phyloP scores from a whole-genome alignment of 208 protist genomes.

The Trypanosoma theileri region DNA sequence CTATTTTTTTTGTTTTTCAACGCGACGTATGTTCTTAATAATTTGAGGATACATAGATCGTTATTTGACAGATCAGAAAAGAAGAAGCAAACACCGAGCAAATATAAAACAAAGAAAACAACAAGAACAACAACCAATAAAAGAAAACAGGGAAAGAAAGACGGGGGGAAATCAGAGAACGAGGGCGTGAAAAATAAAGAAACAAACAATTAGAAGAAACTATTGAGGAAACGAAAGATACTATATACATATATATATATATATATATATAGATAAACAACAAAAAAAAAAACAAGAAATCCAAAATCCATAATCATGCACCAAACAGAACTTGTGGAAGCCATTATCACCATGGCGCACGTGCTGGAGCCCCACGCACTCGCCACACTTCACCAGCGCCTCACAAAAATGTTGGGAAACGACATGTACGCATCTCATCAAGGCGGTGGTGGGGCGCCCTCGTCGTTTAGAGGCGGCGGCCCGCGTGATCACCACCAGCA shows the following conservation, averaged over 20 bases:
- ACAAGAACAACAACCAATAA: background rate
- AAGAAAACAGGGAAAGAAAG: too few relatives aligned
- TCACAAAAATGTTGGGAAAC: slow-evolving; percentile 13
- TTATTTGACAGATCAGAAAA: too few relatives aligned
- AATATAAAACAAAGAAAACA: background rate
- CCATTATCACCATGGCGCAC: slow-evolving; percentile 35
- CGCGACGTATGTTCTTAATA: too few relatives aligned
- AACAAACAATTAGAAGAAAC: background rate
- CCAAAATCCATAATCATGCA: slow-evolving; percentile 15
- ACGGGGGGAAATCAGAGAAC: background rate
- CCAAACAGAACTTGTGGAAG: slow-evolving; percentile 32
- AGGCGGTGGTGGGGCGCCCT: background rate
- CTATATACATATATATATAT: background rate
- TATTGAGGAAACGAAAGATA: background rate
- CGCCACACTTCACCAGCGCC: slow-evolving; percentile 31
- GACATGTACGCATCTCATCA: background rate
- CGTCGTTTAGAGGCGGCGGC: slow-evolving; percentile 14
- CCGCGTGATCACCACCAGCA: background rate
- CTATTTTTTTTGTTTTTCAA: too few relatives aligned
- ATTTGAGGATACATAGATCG: too few relatives aligned
- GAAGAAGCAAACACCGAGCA: too few relatives aligned
- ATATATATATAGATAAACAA: background rate
- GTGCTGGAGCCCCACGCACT: slow-evolving; percentile 36
- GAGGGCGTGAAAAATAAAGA: slow-evolving; percentile 4
- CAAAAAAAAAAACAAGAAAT: background rate